A percentile compares a stretch with the other conserved stretches of the same genome.
phyloP scores from a whole-genome alignment of 768 basidiomycete genomes.

The Leucosporidium creatinivorum region DNA sequence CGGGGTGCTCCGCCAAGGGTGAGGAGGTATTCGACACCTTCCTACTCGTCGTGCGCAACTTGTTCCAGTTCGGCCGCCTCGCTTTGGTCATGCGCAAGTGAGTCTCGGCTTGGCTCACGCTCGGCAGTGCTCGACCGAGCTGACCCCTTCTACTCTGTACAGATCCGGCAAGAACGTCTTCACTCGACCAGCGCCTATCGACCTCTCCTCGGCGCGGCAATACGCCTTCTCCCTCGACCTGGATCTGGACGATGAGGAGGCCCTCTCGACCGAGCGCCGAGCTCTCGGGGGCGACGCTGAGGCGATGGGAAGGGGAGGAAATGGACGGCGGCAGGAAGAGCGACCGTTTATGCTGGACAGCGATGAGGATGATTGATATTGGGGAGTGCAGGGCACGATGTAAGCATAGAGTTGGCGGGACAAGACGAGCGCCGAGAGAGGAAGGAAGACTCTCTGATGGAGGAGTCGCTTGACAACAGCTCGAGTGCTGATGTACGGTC shows the following conservation, averaged over 20 bases:
- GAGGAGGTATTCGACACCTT: slow-evolving; percentile 92
- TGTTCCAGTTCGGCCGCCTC: slow-evolving; percentile 53
- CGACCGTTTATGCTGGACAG: slow-evolving; percentile 18
- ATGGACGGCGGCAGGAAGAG: background rate
- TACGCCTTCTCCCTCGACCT: slow-evolving; percentile 44
- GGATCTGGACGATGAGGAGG: slow-evolving; percentile 46
- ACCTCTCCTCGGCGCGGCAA: slow-evolving; percentile 43
- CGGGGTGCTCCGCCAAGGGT: slow-evolving; percentile 82
- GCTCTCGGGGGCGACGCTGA: slow-evolving; percentile 29
- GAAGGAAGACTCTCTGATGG: no score
- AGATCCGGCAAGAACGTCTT: slow-evolving; percentile 47
- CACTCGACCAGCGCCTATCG: slow-evolving; percentile 43
- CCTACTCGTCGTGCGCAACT: slow-evolving; percentile 81
- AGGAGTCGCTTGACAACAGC: no score
- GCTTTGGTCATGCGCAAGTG: slow-evolving; percentile 92
- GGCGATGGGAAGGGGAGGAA: slow-evolving; percentile 12
- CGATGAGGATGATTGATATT: slow-evolving; percentile 9
- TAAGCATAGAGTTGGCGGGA: no score
- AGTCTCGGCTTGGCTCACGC: slow-evolving; percentile 40
- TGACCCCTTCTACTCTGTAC: background rate
- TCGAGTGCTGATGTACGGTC: no score
- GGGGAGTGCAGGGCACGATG: background rate
- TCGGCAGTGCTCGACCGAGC: background rate
- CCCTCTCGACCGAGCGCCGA: slow-evolving; percentile 28
- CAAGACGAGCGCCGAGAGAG: no score